Conservation (phyloP, 129 eudicot species). For the Saposhnikovia divaricata region DNA sequence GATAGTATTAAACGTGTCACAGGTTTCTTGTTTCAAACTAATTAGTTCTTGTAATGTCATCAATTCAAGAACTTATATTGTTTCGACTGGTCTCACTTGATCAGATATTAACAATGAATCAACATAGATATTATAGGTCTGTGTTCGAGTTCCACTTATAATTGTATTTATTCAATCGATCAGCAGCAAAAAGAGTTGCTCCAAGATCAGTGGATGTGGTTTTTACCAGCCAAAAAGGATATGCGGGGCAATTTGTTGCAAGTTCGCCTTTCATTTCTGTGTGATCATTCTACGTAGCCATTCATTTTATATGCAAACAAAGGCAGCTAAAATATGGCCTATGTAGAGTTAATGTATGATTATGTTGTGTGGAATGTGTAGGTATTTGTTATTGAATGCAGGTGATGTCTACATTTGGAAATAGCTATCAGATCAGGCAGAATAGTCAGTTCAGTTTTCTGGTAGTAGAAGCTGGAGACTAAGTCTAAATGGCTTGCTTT, state of each 20-base stretch:
- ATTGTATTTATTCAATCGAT: not conserved
- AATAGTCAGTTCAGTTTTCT: constrained; percentile 64
- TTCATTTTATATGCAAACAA: not conserved
- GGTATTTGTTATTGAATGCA: constrained; percentile 14
- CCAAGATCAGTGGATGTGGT: not conserved
- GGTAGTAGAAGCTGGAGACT: constrained; percentile 76
- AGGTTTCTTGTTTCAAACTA: too few species aligned
- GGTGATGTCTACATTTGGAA: constrained; percentile 36
- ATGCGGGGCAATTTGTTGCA: not conserved
- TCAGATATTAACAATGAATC: not conserved
- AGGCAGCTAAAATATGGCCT: not conserved
- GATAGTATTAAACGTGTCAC: too few species aligned
- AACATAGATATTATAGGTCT: not conserved
- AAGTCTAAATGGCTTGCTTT: constrained; percentile 62
- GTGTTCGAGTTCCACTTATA: not conserved
- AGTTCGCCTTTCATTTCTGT: not conserved
- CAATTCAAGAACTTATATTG: not conserved
- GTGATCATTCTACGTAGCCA: too few species aligned
- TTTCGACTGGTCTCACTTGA: not conserved
- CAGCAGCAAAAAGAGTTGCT: too few species aligned
- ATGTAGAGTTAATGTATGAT: not conserved
- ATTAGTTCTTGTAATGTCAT: too few species aligned
- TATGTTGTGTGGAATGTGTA: not conserved
- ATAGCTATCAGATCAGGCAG: constrained; percentile 61
- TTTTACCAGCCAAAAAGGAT: too few species aligned